Base-by-base conservation (phyloP, 225 moss, liverwort and hornwort genomes). In the Pleurozium schreberi region DNA sequence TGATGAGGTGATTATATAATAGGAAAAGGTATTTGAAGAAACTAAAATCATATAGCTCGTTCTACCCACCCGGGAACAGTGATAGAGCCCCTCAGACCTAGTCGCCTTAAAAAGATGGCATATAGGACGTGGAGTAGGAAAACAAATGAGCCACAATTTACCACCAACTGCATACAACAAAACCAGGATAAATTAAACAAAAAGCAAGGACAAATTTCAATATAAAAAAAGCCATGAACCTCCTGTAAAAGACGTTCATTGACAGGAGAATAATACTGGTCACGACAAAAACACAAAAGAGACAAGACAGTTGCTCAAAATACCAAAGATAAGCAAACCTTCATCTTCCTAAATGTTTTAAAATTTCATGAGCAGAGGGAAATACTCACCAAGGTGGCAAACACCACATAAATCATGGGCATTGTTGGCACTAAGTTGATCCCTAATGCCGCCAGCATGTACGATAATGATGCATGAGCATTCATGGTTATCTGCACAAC, bases 111-210 rank as follows among this genome's bases (percentile, higher is more conserved):
- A 88, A 99, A 96, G 88, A 99, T 97, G 91, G 97, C 97, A 81
- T 99, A 99, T 40, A 99, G 93, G 81, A 99, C 96, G 82, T 97
- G 97, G 62, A 99, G 97, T 71, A 99, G 95, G 85, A 99, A 99
- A 59, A 97, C 97, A 90, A 96, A 99, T 70, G 96, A 95, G 86
- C 96, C 97, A 86, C 96, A 95, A 87, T 99, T 99, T 61, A 99
- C 81, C 75, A 99, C 93, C 82, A 99, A 94, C 98, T 98, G 98
- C 94, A 91, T 53, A 55, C 80, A 83, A 91, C 83, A 88, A 17
- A 50, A 90, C 47, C 79, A 84, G 43, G 34, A 65, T 15, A 73
- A 66, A 50, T 91, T 52, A 93, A 55, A 52, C 61, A 17, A 52
- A n/a, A 81, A 71, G 67, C 18, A 84, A 43, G 36, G 36, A 65